Evolutionary conservation across 129 eudicot species (phyloP), one percentile per base, ranked within the genome.

Genomic region (Artemisia annua): DNA sequence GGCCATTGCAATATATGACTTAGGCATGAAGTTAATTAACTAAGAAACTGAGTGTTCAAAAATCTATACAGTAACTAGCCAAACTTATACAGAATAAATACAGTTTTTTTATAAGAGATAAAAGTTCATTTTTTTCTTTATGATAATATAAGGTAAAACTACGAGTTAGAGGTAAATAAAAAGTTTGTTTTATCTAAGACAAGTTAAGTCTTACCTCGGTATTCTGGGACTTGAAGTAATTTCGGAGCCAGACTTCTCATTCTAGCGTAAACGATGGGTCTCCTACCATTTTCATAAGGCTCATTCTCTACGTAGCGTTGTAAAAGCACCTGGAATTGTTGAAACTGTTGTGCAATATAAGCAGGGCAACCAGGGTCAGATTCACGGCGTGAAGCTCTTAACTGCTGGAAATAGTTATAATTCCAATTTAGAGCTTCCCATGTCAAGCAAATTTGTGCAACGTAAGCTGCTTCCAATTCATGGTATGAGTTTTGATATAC

Each of bases 371-470:
- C 97, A 2, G 86, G 87, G 69, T 94, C 99, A 0, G 82, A 62
- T 10, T 83, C 86, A 0, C 56, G 67, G 0, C 88, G 88, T 0
- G 91, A 80, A 54, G 84, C 93, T 80, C 91, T 80, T 54, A 90
- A 72, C 11, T 90, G 80, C 48, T 86, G 89, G 71, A 95, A 95
- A 74, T 86, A 86, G 52, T 78, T 83, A 18, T 90, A 90, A 82
- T 90, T 90, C 97, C 97, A 95, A 16, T 85, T 90, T 14, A 95
- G 82, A 52, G 99, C 94, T 83, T 95, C 99, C 97, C 99, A 95
- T 17, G 99, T 87, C 67, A 88, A 76, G 54, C 97, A 95, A 44
- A 95, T 85, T 63, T 86, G 97, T n/a, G 99, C 96, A 5, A 95
- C 99, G 54, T 95, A 95, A 7, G 99, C 96, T 4, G 85, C 85